Conservation (phyloP, 2,329 filamentous ascomycete genomes). For the Periconia macrospinosa region DNA sequence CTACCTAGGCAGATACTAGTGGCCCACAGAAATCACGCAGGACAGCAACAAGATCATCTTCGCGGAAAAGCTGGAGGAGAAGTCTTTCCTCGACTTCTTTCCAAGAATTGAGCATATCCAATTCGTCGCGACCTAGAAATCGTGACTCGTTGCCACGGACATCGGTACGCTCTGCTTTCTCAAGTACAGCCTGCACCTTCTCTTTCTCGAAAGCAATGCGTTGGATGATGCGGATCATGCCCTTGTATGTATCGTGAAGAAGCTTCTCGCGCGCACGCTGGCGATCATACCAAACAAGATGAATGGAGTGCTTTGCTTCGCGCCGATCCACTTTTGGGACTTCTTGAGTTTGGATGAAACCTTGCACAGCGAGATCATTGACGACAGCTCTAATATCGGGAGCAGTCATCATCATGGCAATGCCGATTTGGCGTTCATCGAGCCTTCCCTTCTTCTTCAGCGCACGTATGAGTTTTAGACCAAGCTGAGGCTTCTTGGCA, state of each 20-base stretch:
- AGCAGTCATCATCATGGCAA: constrained; percentile 79
- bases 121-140: constrained; percentile 74
- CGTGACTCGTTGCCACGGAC: constrained; percentile 83
- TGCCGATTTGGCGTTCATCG: constrained; percentile 88
- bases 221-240: constrained; percentile 83
- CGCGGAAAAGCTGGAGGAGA: constrained; percentile 73
- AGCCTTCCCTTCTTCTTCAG: constrained; percentile 85
- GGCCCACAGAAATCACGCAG: constrained; percentile 65
- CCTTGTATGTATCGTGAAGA: constrained; percentile 82
- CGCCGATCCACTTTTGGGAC: constrained; percentile 85
- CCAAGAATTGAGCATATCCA: constrained; percentile 68
- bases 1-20: constrained; percentile 18
- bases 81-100: constrained; percentile 68
- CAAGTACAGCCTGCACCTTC: constrained; percentile 71
- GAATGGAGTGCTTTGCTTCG: constrained; percentile 80
- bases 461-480: constrained; percentile 82
- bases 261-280: constrained; percentile 71
- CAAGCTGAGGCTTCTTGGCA: constrained; percentile 73
- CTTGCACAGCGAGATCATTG: constrained; percentile 80
- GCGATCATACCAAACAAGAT: constrained; percentile 87
- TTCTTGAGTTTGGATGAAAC: constrained; percentile 90
- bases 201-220: constrained; percentile 75
- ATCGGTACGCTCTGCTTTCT: constrained; percentile 82
- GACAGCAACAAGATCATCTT: constrained; percentile 83
- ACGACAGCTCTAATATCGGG: constrained; percentile 83